Percentiles rank a stretch among this genome's conserved stretches.
Conservation (phyloP, 73 alveolate genomes). For the Breviolum minutum region DNA sequence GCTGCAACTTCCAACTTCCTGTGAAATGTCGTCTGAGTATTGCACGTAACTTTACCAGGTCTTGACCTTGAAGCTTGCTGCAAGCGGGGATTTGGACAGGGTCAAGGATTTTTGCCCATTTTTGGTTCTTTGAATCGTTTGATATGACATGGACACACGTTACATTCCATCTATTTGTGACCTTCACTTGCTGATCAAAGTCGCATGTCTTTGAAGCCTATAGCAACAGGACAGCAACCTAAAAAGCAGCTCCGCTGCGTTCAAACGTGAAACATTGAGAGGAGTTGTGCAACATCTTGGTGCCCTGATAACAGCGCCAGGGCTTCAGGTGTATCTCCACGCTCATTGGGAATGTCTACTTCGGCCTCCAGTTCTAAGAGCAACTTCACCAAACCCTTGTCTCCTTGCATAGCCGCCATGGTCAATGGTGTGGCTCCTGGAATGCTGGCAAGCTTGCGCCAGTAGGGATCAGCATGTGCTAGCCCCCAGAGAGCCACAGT, state of each 20-base stretch:
- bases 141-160: too few relatives aligned
- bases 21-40: not conserved
- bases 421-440: conserved; percentile 20
- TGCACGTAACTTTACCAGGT: conserved; percentile 10
- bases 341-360: not conserved
- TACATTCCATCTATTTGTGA: too few relatives aligned
- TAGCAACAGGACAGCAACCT: too few relatives aligned
- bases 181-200: too few relatives aligned
- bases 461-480: not conserved
- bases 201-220: too few relatives aligned
- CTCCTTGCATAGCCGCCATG: not conserved
- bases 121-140: too few relatives aligned
- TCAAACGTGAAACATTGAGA: not conserved
- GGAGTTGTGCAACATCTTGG: not conserved
- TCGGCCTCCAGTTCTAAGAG: conserved; percentile 1
- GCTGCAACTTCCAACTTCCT: not conserved
- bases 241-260: not conserved
- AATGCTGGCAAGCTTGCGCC: not conserved
- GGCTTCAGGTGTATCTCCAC: conserved; percentile 15
- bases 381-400: not conserved
- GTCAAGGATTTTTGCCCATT: too few relatives aligned
- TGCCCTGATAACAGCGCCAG: not conserved
- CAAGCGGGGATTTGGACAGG: too few relatives aligned
- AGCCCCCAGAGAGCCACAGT: too few relatives aligned
- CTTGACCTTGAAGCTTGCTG: not conserved